A percentile compares a stretch with the other conserved stretches of the same genome.
These are phyloP conservation scores for Rosa rugosa DNA, from an alignment of 306 rosid genomes.

Conservation along the genomic window DNA sequence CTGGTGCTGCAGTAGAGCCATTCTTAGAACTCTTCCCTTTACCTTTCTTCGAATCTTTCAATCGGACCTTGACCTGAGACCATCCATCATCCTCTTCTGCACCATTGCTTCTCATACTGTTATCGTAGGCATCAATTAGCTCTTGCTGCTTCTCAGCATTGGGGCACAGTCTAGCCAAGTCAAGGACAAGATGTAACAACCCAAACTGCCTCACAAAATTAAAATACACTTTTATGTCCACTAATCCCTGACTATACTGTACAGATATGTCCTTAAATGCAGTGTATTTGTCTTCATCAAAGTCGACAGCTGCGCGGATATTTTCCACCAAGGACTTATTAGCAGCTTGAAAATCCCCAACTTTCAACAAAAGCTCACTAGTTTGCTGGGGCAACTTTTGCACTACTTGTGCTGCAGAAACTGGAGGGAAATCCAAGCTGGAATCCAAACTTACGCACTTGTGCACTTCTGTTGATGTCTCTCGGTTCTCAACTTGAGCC, in stretches of 20 bases:
- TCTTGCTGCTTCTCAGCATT: slow-evolving; percentile 71
- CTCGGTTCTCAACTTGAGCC: neutral
- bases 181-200: slow-evolving; percentile 75
- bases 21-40: slow-evolving; percentile 57
- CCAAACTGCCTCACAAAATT: slow-evolving; percentile 77
- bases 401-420: slow-evolving; percentile 52
- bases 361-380: slow-evolving; percentile 26
- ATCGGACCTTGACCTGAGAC: slow-evolving; percentile 26
- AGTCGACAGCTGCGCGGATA: slow-evolving; percentile 72
- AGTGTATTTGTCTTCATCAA: slow-evolving; percentile 63
- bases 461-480: neutral
- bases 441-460: slow-evolving; percentile 4
- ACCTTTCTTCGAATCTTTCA: slow-evolving; percentile 57
- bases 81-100: slow-evolving; percentile 38
- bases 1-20: slow-evolving; percentile 50
- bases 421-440: slow-evolving; percentile 75
- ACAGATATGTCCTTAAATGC: slow-evolving; percentile 73
- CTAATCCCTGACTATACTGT: slow-evolving; percentile 73
- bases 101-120: slow-evolving; percentile 45
- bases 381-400: slow-evolving; percentile 47
- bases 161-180: slow-evolving; percentile 82
- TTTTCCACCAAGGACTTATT: slow-evolving; percentile 83
- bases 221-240: slow-evolving; percentile 62
- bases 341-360: slow-evolving; percentile 70
- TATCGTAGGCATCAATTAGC: slow-evolving; percentile 58